Evolutionary conservation across 352 stramenopile species (phyloP).

Genomic region (Globisporangium paroecandrum): DNA sequence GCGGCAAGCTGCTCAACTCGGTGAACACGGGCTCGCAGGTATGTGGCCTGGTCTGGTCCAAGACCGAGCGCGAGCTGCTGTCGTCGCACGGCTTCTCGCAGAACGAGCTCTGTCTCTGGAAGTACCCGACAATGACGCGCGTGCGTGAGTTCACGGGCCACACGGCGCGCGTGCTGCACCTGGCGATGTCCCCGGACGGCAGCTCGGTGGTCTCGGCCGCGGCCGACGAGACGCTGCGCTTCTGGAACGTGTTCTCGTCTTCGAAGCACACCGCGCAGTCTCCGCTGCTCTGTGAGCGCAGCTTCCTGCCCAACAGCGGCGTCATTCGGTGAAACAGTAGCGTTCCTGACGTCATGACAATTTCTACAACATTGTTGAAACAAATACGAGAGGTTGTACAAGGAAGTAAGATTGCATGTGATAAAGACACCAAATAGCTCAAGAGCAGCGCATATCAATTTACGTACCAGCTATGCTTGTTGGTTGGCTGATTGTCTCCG

Average conservation of each 20-base stretch:
- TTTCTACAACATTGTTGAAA: background rate
- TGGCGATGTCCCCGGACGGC: conserved; percentile 92
- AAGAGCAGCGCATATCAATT: background rate
- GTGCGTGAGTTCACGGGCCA: conserved; percentile 94
- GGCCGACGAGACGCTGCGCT: conserved; percentile 95
- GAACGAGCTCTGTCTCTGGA: conserved; percentile 95
- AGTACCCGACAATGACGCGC: conserved; percentile 92
- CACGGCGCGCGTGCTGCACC: conserved; percentile 90
- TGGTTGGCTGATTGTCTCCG: background rate
- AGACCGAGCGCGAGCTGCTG: conserved; percentile 86
- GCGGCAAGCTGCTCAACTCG: conserved; percentile 85
- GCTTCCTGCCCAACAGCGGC: conserved; percentile 6
- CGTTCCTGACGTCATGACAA: background rate
- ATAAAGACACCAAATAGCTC: background rate
- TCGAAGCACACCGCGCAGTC: conserved; percentile 10
- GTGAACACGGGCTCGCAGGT: conserved; percentile 95
- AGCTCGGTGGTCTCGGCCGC: conserved; percentile 90
- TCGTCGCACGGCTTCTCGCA: conserved; percentile 94
- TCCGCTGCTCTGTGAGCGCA: background rate
- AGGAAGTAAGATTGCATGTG: background rate
- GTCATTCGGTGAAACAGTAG: conserved; percentile 13
- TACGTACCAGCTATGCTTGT: background rate
- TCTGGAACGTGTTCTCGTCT: conserved; percentile 92
- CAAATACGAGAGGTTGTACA: background rate
- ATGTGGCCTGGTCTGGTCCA: conserved; percentile 90